Percentiles rank a stretch among this genome's conserved stretches.
phyloP scores from a whole-genome alignment of 1,284 basidiomycete genomes.

The Boletus mariae region DNA sequence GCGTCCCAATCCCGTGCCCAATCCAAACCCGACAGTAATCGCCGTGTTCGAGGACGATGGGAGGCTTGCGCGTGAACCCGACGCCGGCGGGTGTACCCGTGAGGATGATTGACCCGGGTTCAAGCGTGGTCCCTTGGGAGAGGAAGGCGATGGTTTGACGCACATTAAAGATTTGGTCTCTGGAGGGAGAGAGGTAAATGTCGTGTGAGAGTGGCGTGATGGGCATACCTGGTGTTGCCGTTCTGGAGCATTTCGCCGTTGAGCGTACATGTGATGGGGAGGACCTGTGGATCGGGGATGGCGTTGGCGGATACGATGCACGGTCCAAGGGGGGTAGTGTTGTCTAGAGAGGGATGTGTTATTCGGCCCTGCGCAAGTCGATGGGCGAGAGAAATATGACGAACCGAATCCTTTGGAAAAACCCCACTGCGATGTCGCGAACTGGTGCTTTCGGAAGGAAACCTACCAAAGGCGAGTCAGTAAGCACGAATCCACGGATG shows the following conservation, averaged over 20 bases:
- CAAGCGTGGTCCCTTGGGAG: constrained; percentile 83
- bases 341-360: constrained; percentile 42
- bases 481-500: not conserved
- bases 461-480: constrained; percentile 38
- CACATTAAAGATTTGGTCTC: constrained; percentile 72
- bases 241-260: constrained; percentile 72
- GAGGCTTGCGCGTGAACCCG: constrained; percentile 71
- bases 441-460: constrained; percentile 77
- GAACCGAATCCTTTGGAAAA: constrained; percentile 82
- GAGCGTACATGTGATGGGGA: constrained; percentile 63
- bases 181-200: constrained; percentile 24
- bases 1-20: constrained; percentile 64
- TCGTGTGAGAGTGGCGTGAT: too few relatives aligned
- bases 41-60: constrained; percentile 70
- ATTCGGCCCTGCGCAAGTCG: not conserved
- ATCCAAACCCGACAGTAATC: constrained; percentile 70
- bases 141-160: constrained; percentile 73
- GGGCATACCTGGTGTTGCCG: constrained; percentile 64
- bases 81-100: constrained; percentile 79
- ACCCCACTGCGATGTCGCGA: constrained; percentile 74
- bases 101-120: constrained; percentile 77
- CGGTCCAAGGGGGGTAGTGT: constrained; percentile 75
- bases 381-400: not conserved
- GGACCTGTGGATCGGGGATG: constrained; percentile 67
- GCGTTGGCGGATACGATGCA: constrained; percentile 64